Base-by-base conservation (phyloP, 1,284 basidiomycete species). In the Fistulina hepatica region DNA sequence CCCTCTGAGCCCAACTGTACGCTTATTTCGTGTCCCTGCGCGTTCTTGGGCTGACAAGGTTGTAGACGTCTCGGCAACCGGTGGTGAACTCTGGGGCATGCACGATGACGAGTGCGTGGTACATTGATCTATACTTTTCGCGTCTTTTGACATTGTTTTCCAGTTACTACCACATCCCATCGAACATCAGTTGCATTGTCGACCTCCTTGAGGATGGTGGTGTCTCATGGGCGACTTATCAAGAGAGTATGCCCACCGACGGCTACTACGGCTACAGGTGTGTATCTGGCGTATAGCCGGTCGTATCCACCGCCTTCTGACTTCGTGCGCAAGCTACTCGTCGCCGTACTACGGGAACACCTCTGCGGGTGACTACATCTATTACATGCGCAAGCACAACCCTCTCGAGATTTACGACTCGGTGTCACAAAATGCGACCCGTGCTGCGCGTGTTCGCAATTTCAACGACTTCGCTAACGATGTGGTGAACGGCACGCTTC, bases 401-500 rank as follows among this genome's bases (percentile, higher is more conserved):
- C 74, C 76, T 0, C 57, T 67, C 35, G 63, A 69, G 39, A 60
- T 77, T 43, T 43, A 21, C 42, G 42, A 43, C 30, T 71, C 56
- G 53, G 60, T 77, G 53, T 69, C 68, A 34, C 56, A 63, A 20
- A 44, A 63, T 1, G 48, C 54, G 0, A 16, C 8, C 11, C 69
- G 76, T 21, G 60, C 63, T 5, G 43, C 54, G 4, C 63, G 67
- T 11, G 65, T 73, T 40, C 67, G 77, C 37, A 81, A 77, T 58
- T 81, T 79, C 53, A 77, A 77, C 42, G 64, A 76, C 52, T 71
- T 76, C 42, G 63, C 68, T 5, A 51, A 58, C 32, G 76, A 80
- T 46, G 55, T 72, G 16, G 65, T 63, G 34, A 67, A 67, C 20
- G 53, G 66, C 27, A 60, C 59, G 2, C 53, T 81, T 22, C 69